Base-by-base conservation (phyloP, 78 protist species). In the Dictyostelium brefeldianum region DNA sequence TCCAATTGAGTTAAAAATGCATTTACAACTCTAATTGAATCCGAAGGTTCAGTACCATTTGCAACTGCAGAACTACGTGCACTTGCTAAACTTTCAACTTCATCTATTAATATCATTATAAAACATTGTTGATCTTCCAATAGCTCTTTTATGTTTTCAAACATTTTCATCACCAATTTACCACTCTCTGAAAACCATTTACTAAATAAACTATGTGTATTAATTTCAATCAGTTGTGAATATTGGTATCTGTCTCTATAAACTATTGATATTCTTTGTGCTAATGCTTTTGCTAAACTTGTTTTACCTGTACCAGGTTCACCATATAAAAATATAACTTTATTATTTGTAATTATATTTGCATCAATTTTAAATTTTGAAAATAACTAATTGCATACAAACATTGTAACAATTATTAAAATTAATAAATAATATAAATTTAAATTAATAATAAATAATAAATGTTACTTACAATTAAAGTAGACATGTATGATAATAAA, bases 241-340 rank as follows among this genome's bases (percentile, higher is more conserved):
- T 74, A 70, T 22, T 18, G 12, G 75, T 41, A 97, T 7, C 78
- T 64, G 20, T 79, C 67, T 18, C 59, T 5, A 56, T 90, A 15
- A 17, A 94, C 41, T 29, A 98, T 95, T 11, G 99, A 18, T 2
- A 98, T 90, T 81, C 98, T 98, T 54, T 98, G 99, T 0, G 99
- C 98, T 6, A 98, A 75, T 46, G 98, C 99, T 54, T 94, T 80
- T 36, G 98, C 96, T 31, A 97, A 65, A 6, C 95, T 48, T 20
- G 99, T 97, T 91, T 98, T 98, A 41, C 99, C 99, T 1, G 99
- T 97, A 4, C 99, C 99, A 2, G 99, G 99, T 18, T 99, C 99
- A 0, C 99, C 99, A 94, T 98, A 98, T 18, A 98, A 93, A 11
- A 98, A 96, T 7, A 98, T 22, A 14, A 98, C 94, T 11, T 97